Conservation (phyloP, 805 yeast genomes). For the Metschnikowia baotianmanensis region DNA sequence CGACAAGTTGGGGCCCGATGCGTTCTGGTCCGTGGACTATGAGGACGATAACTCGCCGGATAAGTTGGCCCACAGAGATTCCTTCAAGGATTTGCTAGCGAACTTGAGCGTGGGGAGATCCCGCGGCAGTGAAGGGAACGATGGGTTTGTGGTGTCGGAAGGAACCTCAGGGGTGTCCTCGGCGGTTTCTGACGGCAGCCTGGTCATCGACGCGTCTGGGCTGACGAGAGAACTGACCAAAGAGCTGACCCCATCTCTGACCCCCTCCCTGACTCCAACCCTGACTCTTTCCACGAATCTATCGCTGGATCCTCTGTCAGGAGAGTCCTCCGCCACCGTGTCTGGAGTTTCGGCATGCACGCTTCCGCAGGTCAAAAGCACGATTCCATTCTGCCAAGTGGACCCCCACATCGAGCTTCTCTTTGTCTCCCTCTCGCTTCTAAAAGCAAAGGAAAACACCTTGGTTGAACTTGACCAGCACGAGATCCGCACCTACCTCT, state of each 20-base stretch:
- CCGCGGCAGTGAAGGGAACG: too few relatives aligned
- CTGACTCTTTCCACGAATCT: not conserved
- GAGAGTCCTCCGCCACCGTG: too few relatives aligned
- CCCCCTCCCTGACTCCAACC: not conserved
- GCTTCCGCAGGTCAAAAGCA: slow-evolving; percentile 9
- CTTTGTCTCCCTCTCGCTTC: slow-evolving; percentile 72
- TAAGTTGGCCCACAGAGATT: slow-evolving; percentile 18
- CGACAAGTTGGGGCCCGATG: slow-evolving; percentile 53
- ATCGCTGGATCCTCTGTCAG: slow-evolving; percentile 15
- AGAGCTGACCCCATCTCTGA: not conserved
- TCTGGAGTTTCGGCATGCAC: slow-evolving; percentile 7
- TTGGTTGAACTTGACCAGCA: slow-evolving; percentile 85
- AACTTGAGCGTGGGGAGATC: too few relatives aligned
- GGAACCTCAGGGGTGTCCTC: too few relatives aligned
- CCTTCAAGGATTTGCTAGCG: slow-evolving; percentile 32
- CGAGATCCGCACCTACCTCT: slow-evolving; percentile 78
- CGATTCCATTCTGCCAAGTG: slow-evolving; percentile 54
- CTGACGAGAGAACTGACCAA: too few relatives aligned
- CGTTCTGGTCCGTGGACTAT: slow-evolving; percentile 50
- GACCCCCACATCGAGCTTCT: slow-evolving; percentile 76
- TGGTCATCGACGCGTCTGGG: too few relatives aligned
- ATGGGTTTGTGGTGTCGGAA: too few relatives aligned
- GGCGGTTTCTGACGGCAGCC: too few relatives aligned
- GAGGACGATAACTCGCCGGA: slow-evolving; percentile 13
- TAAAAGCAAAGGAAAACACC: slow-evolving; percentile 75